Percentiles rank a stretch among this genome's conserved stretches.
Conservation (phyloP, 768 basidiomycete species). For the Amylocystis lapponica region DNA sequence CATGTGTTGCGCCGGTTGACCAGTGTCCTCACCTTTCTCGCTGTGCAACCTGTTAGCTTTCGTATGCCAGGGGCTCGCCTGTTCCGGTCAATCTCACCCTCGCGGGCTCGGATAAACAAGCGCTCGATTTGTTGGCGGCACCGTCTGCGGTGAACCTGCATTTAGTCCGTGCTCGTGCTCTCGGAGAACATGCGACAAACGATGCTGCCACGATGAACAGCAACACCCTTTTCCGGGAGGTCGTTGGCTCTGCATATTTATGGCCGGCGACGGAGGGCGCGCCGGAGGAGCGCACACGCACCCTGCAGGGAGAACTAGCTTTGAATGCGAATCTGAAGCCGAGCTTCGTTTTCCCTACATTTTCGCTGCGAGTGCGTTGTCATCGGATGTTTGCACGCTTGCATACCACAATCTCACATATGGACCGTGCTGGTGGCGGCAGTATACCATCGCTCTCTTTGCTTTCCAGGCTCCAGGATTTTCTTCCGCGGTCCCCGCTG, state of each 20-base stretch:
- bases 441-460: slow-evolving; percentile 43
- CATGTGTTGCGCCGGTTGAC: neutral
- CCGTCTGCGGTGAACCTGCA: slow-evolving; percentile 36
- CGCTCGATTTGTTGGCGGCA: slow-evolving; percentile 43
- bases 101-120: slow-evolving; percentile 37
- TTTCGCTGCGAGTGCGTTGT: slow-evolving; percentile 40
- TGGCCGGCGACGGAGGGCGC: slow-evolving; percentile 38
- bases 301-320: slow-evolving; percentile 46
- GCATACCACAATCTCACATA: neutral
- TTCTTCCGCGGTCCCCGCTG: slow-evolving; percentile 17
- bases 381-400: neutral
- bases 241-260: slow-evolving; percentile 40
- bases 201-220: slow-evolving; percentile 33
- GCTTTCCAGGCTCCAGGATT: slow-evolving; percentile 41
- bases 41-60: slow-evolving; percentile 33
- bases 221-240: slow-evolving; percentile 41
- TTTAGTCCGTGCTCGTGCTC: slow-evolving; percentile 41
- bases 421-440: neutral
- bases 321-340: slow-evolving; percentile 40
- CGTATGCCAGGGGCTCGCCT: slow-evolving; percentile 44
- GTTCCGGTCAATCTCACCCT: slow-evolving; percentile 48
- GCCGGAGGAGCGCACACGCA: slow-evolving; percentile 26
- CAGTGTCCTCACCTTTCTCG: too few species aligned
- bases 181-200: slow-evolving; percentile 42
- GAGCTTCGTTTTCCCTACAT: slow-evolving; percentile 37